Evolutionary conservation across 306 rosid genomes (phyloP), one percentile per base, ranked within the genome.

Genomic region (Carpinus fangiana): DNA sequence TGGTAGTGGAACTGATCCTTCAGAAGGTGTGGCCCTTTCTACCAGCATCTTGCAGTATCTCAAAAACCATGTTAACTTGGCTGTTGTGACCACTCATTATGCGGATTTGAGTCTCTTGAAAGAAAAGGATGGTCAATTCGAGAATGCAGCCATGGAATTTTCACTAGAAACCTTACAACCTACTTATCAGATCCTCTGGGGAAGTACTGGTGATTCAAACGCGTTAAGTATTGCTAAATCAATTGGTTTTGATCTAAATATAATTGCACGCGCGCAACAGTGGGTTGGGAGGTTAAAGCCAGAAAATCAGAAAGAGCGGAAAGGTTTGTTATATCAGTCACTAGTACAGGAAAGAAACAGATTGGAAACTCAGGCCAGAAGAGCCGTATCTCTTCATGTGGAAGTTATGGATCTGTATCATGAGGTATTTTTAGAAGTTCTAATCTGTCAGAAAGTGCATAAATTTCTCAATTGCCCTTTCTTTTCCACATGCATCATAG

Each of bases 1-100:
- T 83, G 98, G 98, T 38, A 36, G 97, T 84, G 97, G 98, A 81
- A 94, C 98, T 51, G 98, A 94, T 82, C 98, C 98, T 70, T 90
- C 98, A 56, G 98, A 94, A 90, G 98, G 98, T 56, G 93, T 94
- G 81, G 97, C 98, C 85, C 98, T 94, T 86, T 92, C 98, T 23
- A 26, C 92, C 72, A 92, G 97, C 87, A 86, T 92, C 80, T 88
- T 94, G 90, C 92, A 86, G 81, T 90, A 90, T 85, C 85, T 94
- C 84, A 90, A 91, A 88, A 87, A 85, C 62, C 82, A 23, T 73
- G 97, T 90, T 20, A 86, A 86, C 84, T 77, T 94, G 82, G 98
- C 97, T 57, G 81, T 94, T 81, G 97, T 92, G 82, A 94, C 98
- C 73, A 92, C 98, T 70, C 98, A 94, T 85, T 94, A 89, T 81